Conservation (phyloP, 2,329 filamentous ascomycete species). For the Cordyceps cateniannulata region DNA sequence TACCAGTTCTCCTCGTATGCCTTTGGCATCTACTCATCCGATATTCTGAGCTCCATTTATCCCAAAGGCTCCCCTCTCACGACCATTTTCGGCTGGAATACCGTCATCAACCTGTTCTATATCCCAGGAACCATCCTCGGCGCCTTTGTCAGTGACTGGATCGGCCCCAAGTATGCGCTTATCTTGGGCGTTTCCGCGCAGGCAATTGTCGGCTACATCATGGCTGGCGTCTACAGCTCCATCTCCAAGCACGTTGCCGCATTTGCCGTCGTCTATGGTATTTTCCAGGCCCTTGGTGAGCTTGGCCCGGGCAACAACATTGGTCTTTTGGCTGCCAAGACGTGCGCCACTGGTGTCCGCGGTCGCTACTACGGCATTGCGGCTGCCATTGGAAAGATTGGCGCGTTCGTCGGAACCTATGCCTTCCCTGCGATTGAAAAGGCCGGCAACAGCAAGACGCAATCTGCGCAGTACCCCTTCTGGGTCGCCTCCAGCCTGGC, state of each 20-base stretch:
- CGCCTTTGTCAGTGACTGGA: conserved; percentile 67
- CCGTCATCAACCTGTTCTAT: conserved; percentile 82
- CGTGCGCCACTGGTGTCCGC: conserved; percentile 79
- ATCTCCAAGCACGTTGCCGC: conserved; percentile 49
- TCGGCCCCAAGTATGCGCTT: conserved; percentile 72
- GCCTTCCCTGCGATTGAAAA: conserved; percentile 69
- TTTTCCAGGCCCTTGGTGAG: conserved; percentile 33
- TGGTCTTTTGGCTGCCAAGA: conserved; percentile 79
- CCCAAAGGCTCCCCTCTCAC: conserved; percentile 57
- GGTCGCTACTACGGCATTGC: conserved; percentile 68
- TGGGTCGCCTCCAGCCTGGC: conserved; percentile 76
- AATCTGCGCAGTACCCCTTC: conserved; percentile 78
- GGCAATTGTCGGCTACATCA: conserved; percentile 76
- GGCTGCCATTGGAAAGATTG: conserved; percentile 67
- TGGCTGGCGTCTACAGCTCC: conserved; percentile 70
- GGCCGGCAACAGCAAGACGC: conserved; percentile 47
- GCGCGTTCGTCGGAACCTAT: conserved; percentile 80
- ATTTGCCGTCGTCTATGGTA: conserved; percentile 32
- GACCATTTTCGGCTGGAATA: conserved; percentile 81
- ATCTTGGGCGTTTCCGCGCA: conserved; percentile 65
- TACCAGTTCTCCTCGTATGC: conserved; percentile 68
- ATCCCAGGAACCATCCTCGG: conserved; percentile 75
- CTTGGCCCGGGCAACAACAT: conserved; percentile 89
- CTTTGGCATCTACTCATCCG: conserved; percentile 77
- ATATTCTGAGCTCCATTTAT: conserved; percentile 63